Percentiles rank a stretch among this genome's conserved stretches.
These are phyloP conservation scores for Rhodomyrtus psidioides DNA, from an alignment of 441 rosid species.

Conservation along the genomic window DNA sequence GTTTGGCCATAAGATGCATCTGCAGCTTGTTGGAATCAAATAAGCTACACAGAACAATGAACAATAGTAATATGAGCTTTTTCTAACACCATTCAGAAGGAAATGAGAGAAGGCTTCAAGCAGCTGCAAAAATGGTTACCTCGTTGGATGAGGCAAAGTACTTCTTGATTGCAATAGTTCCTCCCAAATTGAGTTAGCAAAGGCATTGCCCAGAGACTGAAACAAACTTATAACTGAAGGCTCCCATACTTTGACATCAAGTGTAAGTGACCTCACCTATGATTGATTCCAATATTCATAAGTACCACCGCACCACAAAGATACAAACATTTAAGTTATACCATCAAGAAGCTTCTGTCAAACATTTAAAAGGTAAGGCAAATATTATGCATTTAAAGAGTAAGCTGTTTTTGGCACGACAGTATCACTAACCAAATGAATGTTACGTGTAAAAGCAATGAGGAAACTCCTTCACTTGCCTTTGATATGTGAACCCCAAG, in stretches of 20 bases:
- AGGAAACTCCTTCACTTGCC: conserved; percentile 31
- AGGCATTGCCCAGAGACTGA: conserved; percentile 94
- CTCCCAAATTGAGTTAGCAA: conserved; percentile 97
- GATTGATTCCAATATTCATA: conserved; percentile 12
- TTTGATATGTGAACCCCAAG: conserved; percentile 98
- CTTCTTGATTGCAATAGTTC: conserved; percentile 82
- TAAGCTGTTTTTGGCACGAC: background rate
- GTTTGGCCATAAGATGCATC: conserved; percentile 54
- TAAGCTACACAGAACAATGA: conserved; percentile 23
- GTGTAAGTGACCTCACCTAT: conserved; percentile 98
- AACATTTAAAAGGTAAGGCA: background rate
- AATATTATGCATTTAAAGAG: background rate
- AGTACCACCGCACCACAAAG: conserved; percentile 2
- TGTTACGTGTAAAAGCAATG: background rate
- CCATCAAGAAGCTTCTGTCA: background rate
- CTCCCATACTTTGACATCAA: conserved; percentile 98
- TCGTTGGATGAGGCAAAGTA: conserved; percentile 61
- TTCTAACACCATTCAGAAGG: background rate
- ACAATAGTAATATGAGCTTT: background rate
- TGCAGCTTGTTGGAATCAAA: conserved; percentile 58
- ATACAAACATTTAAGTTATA: background rate
- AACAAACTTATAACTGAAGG: conserved; percentile 92
- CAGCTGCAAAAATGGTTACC: conserved; percentile 36
- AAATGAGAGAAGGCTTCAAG: background rate
- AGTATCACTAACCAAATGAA: background rate